Evolutionary conservation across 2,329 filamentous ascomycete species (phyloP), one percentile per base, ranked within the genome.

Genomic region (Ciborinia camelliae): DNA sequence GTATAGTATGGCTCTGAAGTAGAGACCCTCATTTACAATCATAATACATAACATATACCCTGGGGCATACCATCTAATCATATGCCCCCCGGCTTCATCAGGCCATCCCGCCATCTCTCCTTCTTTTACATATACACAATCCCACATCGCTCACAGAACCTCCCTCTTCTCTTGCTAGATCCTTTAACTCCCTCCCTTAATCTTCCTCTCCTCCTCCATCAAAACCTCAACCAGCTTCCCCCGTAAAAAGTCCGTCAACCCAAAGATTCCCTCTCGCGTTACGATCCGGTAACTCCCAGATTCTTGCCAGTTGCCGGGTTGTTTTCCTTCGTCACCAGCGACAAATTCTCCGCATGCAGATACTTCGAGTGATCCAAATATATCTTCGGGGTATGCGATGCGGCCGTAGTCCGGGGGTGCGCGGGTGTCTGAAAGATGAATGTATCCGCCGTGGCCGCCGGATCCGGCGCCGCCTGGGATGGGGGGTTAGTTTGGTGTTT

Each of bases 371-470:
- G 86, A 89, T 45, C 87, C 87, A 62, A 90, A 78, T 45, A 90
- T 90, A 71, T 90, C 87, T 71, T 90, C 87, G 1, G 87, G 86
- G 80, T 84, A 89, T 2, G 87, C 86, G 72, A 90, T 89, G 61
- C 87, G 77, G 20, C 87, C 87, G 79, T 82, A 90, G 70, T 88
- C 86, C 0, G 86, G 86, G 2, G 86, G 85, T 60, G 87, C 88
- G 62, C 87, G 78, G 62, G 78, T 71, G 72, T 90, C 87, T 63
- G 85, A 87, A 6, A 90, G 78, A 75, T 90, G 87, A 23, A 90
- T 81, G 76, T 84, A 84, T 1, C 87, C 86, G 28, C 86, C 85
- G 28, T 82, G 77, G 1, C 85, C 85, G 1, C 77, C 84, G 12
- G 85, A 84, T 0, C 85, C 85, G 0, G 83, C 81, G 26, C 84